These are phyloP conservation scores for Botrytis elliptica DNA, from an alignment of 2,329 filamentous ascomycete species.

Conservation along the genomic window DNA sequence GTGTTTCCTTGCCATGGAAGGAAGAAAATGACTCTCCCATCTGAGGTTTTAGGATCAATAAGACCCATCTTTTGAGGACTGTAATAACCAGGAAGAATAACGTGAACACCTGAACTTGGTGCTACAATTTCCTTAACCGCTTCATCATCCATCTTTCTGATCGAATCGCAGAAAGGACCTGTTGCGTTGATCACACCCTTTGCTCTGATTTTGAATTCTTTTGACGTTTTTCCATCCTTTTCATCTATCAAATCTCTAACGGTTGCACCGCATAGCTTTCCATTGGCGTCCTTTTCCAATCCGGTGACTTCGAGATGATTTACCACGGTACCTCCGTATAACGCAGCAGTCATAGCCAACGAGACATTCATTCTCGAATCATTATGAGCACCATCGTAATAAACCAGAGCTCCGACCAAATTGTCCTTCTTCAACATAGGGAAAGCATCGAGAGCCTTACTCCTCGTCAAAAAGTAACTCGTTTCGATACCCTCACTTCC, in stretches of 20 bases:
- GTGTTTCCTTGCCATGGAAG: conserved; percentile 91
- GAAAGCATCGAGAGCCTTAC: conserved; percentile 82
- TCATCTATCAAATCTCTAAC: conserved; percentile 69
- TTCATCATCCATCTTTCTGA: conserved; percentile 80
- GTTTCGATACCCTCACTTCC: conserved; percentile 85
- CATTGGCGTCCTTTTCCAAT: conserved; percentile 71
- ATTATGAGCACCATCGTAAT: conserved; percentile 91
- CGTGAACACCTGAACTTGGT: conserved; percentile 80
- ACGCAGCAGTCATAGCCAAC: conserved; percentile 81
- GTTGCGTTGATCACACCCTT: conserved; percentile 87
- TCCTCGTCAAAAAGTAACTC: conserved; percentile 83
- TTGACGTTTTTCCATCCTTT: conserved; percentile 58
- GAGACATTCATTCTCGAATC: conserved; percentile 92
- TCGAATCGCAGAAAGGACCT: conserved; percentile 81
- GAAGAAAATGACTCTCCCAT: conserved; percentile 90
- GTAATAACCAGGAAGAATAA: conserved; percentile 85
- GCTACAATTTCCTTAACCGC: conserved; percentile 74
- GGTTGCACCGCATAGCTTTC: conserved; percentile 70
- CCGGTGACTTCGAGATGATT: conserved; percentile 81
- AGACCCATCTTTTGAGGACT: conserved; percentile 83
- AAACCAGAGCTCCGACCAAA: conserved; percentile 78
- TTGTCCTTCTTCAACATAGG: conserved; percentile 83
- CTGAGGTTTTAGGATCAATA: conserved; percentile 82
- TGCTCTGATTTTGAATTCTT: conserved; percentile 70
- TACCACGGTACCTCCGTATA: conserved; percentile 79